Conservation (phyloP, 768 basidiomycete genomes). For the Goffeauzyma gilvescens region DNA sequence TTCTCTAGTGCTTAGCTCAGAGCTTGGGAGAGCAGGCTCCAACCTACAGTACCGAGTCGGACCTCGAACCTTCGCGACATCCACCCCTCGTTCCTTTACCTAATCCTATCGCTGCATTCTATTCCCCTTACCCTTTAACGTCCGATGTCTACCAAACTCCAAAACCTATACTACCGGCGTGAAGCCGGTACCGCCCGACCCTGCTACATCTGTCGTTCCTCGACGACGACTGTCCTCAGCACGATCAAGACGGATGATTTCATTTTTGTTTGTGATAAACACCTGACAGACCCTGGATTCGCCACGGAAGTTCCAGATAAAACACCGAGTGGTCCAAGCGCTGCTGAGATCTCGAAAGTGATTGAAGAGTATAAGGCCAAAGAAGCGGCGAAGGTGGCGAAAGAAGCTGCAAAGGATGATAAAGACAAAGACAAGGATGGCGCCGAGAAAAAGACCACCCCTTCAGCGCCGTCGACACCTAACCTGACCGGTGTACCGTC, state of each 20-base stretch:
- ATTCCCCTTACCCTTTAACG: too few relatives aligned
- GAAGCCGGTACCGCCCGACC: conserved; percentile 56
- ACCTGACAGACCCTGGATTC: conserved; percentile 64
- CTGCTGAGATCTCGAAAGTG: conserved; percentile 33
- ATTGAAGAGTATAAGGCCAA: conserved; percentile 48
- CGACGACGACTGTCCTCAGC: conserved; percentile 65
- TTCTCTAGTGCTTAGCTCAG: too few relatives aligned
- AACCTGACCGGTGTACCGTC: conserved; percentile 11
- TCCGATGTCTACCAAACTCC: conserved; percentile 16
- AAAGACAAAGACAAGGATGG: conserved; percentile 20
- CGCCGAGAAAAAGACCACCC: conserved; percentile 32
- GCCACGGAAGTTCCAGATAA: conserved; percentile 30
- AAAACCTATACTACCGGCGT: conserved; percentile 74
- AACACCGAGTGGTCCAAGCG: conserved; percentile 23
- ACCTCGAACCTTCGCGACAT: too few relatives aligned
- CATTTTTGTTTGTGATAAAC: conserved; percentile 62
- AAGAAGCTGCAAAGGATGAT: conserved; percentile 21
- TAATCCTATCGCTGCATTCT: too few relatives aligned
- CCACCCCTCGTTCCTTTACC: too few relatives aligned
- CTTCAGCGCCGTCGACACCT: conserved; percentile 12
- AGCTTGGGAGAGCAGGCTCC: too few relatives aligned
- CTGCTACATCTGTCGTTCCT: conserved; percentile 46
- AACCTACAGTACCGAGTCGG: too few relatives aligned
- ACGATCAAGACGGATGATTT: conserved; percentile 70
- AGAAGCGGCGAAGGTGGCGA: conserved; percentile 59